Evolutionary conservation across 805 yeast species (phyloP).

Genomic region (Ogataea parapolymorpha): DNA sequence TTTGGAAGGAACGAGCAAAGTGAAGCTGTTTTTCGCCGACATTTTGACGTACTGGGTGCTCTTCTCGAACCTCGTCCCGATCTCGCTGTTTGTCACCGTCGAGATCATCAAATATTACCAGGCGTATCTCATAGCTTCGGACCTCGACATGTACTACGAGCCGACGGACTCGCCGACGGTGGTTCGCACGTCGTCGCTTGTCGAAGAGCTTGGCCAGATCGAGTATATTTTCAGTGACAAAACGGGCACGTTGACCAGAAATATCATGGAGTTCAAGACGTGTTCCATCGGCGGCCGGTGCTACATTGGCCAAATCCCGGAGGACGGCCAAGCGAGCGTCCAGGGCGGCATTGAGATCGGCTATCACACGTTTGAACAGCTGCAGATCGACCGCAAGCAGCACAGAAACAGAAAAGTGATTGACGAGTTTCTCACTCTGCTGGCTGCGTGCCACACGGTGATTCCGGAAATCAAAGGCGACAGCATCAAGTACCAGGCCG

Average conservation of each 20-base stretch:
- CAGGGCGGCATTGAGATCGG: constrained; percentile 83
- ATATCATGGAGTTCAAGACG: constrained; percentile 93
- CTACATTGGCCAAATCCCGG: constrained; percentile 86
- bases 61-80: constrained; percentile 96
- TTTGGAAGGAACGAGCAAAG: constrained; percentile 65
- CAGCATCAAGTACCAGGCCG: constrained; percentile 89
- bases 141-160: constrained; percentile 86
- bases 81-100: constrained; percentile 92
- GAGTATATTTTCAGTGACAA: constrained; percentile 95
- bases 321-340: constrained; percentile 69
- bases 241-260: constrained; percentile 94
- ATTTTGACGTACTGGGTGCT: constrained; percentile 93
- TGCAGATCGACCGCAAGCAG: constrained; percentile 43
- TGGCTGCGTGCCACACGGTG: constrained; percentile 95
- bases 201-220: constrained; percentile 96
- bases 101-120: constrained; percentile 95
- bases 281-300: constrained; percentile 92
- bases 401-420: constrained; percentile 46
- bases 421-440: constrained; percentile 73
- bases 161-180: constrained; percentile 91
- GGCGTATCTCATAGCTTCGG: constrained; percentile 90
- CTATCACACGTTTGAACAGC: constrained; percentile 63
- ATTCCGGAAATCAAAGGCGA: constrained; percentile 82
- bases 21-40: constrained; percentile 76
- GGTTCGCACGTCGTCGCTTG: constrained; percentile 91